Conservation (phyloP, 179 eudicot genomes). For the Sideroxylon spinosum region DNA sequence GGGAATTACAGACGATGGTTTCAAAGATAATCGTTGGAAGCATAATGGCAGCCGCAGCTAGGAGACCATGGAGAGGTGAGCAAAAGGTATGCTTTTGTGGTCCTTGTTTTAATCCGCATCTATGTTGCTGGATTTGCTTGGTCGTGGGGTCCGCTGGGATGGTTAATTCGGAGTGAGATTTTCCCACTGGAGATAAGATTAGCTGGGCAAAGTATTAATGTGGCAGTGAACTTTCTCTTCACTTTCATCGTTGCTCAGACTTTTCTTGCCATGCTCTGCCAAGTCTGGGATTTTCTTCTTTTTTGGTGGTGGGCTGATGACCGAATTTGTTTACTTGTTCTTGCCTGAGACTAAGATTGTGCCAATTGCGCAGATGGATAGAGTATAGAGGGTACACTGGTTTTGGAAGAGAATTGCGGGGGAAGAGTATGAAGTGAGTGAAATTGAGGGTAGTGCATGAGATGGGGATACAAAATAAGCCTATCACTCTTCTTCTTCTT, state of each 20-base stretch:
- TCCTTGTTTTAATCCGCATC: slow-evolving; percentile 21
- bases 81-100: slow-evolving; percentile 22
- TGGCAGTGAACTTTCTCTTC: slow-evolving; percentile 29
- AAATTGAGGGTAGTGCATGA: neutral
- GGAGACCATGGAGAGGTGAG: slow-evolving; percentile 33
- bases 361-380: slow-evolving; percentile 25
- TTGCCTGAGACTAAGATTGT: too few relatives aligned
- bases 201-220: slow-evolving; percentile 32
- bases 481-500: too few relatives aligned
- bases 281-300: too few relatives aligned
- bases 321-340: too few relatives aligned
- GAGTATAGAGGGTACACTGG: slow-evolving; percentile 28
- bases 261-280: slow-evolving; percentile 9
- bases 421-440: slow-evolving; percentile 5
- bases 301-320: too few relatives aligned
- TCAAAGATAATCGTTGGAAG: slow-evolving; percentile 27
- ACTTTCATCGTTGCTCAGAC: slow-evolving; percentile 25
- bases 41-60: slow-evolving; percentile 23
- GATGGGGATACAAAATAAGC: neutral
- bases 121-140: slow-evolving; percentile 30
- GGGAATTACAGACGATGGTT: slow-evolving; percentile 22
- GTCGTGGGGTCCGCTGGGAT: slow-evolving; percentile 39
- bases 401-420: slow-evolving; percentile 27
- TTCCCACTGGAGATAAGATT: slow-evolving; percentile 35
- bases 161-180: slow-evolving; percentile 35